Evolutionary conservation across 108 stramenopile species (phyloP), one percentile per base, ranked within the genome.

Genomic region (Phaeodactylum tricornutum): DNA sequence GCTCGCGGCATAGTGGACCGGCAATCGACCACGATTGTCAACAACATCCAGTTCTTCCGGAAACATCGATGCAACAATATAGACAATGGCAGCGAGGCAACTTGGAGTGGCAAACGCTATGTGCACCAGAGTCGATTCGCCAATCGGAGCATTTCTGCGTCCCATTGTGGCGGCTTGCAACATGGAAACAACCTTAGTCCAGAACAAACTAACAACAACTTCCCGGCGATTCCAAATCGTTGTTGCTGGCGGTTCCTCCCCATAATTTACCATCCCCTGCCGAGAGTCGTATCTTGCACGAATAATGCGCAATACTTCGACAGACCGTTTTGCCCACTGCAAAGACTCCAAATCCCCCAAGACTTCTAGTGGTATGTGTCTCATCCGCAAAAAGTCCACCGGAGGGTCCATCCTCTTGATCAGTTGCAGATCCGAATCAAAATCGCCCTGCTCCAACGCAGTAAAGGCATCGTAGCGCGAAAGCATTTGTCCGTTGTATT

Each of bases 371-470:
- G 78, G 79, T 30, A 85, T 77, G 43, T 85, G 79, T 37, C 83
- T 55, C 83, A 85, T 85, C 21, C 79, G 61, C 9, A 85, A 47
- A 66, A 80, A 85, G 48, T 80, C 77, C 46, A 80, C 76, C 2
- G 83, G 65, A 14, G 77, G 79, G 62, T 85, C 83, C n/a, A 84
- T 32, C 48, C 52, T 43, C 42, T 54, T 45, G 17, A 65, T 58
- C 28, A 65, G 55, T 47, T 59, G 55, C 43, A 68, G 47, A 52
- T 74, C 73, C 8, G 58, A 36, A 22, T 65, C 59, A 29, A 74
- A 68, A 30, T 74, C 55, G 16, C 75, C 60, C 12, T 69, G 66
- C 39, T 77, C 73, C 42, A 73, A 57, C 3, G 65, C 62, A 32
- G 69, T 55, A 63, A 84, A 84, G 2, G 50, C 57, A 30, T 57